Evolutionary conservation across 2,329 filamentous ascomycete species (phyloP).

Genomic region (Herpomyces periplanetae): DNA sequence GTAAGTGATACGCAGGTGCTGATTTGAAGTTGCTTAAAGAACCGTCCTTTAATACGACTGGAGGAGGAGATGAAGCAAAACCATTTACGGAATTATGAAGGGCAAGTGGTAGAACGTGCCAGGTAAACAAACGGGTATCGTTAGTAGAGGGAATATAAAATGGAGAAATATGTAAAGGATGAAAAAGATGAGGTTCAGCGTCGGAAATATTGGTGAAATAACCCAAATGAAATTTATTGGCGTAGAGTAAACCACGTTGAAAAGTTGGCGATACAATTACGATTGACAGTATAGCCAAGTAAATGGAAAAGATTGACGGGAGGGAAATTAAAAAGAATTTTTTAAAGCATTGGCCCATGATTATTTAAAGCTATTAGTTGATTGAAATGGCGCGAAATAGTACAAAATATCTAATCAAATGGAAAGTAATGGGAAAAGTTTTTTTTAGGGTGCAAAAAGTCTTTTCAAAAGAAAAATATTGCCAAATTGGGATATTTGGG

Average conservation of each 20-base stretch:
- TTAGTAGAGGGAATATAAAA: constrained; percentile 39
- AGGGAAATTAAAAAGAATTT: not conserved
- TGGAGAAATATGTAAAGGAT: constrained; percentile 28
- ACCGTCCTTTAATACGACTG: constrained; percentile 11
- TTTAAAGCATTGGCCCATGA: not conserved
- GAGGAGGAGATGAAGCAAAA: constrained; percentile 20
- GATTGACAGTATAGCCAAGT: not conserved
- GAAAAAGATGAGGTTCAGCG: not conserved
- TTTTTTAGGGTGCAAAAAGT: too few relatives aligned
- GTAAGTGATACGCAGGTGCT: constrained; percentile 12
- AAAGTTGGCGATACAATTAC: not conserved
- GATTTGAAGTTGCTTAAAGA: constrained; percentile 9
- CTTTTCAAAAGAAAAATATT: too few relatives aligned
- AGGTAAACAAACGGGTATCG: constrained; percentile 38
- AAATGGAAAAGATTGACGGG: not conserved
- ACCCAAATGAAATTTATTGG: not conserved
- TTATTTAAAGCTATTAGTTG: too few relatives aligned
- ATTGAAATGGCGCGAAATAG: too few relatives aligned
- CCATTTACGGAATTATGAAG: constrained; percentile 29
- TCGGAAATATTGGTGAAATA: not conserved
- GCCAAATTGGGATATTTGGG: too few relatives aligned
- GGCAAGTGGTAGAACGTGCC: constrained; percentile 52
- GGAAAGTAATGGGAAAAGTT: too few relatives aligned
- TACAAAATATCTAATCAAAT: too few relatives aligned
- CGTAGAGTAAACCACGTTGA: not conserved